phyloP scores from a whole-genome alignment of 306 rosid species.

The Phaseolus lunatus region DNA sequence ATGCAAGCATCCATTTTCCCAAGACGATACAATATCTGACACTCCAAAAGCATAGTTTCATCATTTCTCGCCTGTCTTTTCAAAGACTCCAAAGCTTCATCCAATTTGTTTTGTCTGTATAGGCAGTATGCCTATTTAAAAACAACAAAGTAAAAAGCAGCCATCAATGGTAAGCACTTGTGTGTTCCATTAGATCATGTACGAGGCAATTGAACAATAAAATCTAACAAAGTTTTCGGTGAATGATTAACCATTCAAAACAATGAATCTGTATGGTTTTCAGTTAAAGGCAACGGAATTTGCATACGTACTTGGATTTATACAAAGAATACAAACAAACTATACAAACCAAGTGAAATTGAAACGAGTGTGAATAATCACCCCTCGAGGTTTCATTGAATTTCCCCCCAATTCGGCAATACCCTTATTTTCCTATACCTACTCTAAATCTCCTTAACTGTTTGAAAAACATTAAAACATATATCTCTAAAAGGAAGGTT shows the following conservation, averaged over 20 bases:
- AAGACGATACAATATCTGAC: conserved; percentile 88
- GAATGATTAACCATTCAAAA: conserved; percentile 33
- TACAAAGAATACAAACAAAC: conserved; percentile 5
- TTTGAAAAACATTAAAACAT: neutral
- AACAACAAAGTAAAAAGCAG: conserved; percentile 41
- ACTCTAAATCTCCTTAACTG: neutral
- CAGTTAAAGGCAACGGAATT: neutral
- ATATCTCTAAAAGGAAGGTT: neutral
- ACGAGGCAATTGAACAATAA: neutral
- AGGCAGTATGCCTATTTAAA: conserved; percentile 89
- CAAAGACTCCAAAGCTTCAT: conserved; percentile 81
- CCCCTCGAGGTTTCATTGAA: neutral
- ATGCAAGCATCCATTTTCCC: conserved; percentile 91
- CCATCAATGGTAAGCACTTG: conserved; percentile 40
- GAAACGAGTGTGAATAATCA: neutral
- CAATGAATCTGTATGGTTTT: neutral
- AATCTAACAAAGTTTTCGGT: conserved; percentile 16
- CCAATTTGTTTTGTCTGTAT: conserved; percentile 90
- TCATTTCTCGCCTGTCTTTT: conserved; percentile 65
- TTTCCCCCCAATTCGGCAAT: neutral
- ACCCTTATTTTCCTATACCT: neutral
- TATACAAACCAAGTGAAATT: neutral
- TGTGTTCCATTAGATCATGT: neutral
- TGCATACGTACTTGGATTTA: neutral
- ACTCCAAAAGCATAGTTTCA: conserved; percentile 74